Evolutionary conservation across 192 early-diverging fungal genomes (phyloP), one percentile per base, ranked within the genome.

Genomic region (Coemansia sp.): DNA sequence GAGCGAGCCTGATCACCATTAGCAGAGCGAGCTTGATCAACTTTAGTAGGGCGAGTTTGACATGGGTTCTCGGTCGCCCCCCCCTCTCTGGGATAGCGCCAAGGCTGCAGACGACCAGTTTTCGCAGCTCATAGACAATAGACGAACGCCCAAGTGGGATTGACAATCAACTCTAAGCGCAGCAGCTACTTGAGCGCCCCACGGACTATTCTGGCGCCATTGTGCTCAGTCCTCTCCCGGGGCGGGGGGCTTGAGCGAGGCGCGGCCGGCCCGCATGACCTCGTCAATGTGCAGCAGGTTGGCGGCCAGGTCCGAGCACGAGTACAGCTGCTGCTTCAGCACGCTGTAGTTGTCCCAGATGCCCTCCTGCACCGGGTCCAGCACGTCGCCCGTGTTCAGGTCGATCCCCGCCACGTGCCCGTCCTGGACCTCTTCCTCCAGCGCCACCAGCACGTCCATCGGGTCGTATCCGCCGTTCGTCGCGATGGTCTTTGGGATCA

Each of bases 321-420:
- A 95, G 64, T 97, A 89, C 41, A 99, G 78, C 89, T 96, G 85
- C 66, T 97, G 90, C 26, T 92, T 81, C 48, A 91, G 78, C 33
- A 99, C 96, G 32, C 94, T 86, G 80, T 97, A 97, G 78, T 98
- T 98, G 67, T 98, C 92, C 89, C 89, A 96, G 45, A 99, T 90
- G 35, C 96, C 96, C 63, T 96, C 90, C 30, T 83, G 63, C 38
- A 80, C 67, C 2, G 96, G 96, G 52, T 99, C 93, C 63, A 93
- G 62, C 23, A 90, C 85, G 58, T 95, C 93, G 28, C 96, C 94
- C 0, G 91, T 93, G 42, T 85, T 85, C 49, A 99, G 81, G 62
- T 99, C 94, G 17, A 96, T 67, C 32, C 96, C 94, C 5, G 92
- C 96, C 48, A 83, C 65, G 47, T 98, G 93, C 6, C 92, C 96